Conservation (phyloP, 2,329 filamentous ascomycete species). For the Ophiostoma fasciatum region DNA sequence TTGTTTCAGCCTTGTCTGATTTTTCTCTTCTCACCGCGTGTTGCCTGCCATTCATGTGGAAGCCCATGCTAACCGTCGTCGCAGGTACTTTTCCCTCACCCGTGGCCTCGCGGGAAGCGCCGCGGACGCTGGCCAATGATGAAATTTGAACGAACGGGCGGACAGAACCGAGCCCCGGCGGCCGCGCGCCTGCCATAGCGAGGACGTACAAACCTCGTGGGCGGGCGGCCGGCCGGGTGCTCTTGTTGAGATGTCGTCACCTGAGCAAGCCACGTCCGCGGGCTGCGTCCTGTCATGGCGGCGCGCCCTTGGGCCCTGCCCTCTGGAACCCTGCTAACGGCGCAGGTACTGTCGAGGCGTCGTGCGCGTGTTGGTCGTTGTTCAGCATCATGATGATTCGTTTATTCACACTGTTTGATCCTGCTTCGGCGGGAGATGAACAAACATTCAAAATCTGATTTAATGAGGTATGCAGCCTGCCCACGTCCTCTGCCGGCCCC, state of each 20-base stretch:
- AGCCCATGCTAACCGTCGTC: constrained; percentile 9
- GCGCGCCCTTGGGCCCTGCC: too few relatives aligned
- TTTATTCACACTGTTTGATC: constrained; percentile 49
- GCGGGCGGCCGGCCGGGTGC: constrained; percentile 28
- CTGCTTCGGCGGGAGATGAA: constrained; percentile 34
- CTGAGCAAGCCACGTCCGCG: too few relatives aligned
- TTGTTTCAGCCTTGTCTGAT: constrained; percentile 58
- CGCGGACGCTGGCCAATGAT: constrained; percentile 29
- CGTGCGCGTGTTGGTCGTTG: too few relatives aligned
- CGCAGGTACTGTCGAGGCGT: not conserved
- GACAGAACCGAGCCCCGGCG: constrained; percentile 44
- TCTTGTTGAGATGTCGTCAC: constrained; percentile 54
- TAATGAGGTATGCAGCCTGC: constrained; percentile 24
- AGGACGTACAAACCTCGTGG: constrained; percentile 49
- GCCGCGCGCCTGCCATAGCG: constrained; percentile 33
- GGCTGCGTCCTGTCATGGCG: too few relatives aligned
- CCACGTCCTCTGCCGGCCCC: not conserved
- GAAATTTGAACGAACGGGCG: constrained; percentile 56
- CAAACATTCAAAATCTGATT: constrained; percentile 38
- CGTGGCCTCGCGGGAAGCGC: constrained; percentile 8
- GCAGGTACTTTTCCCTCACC: constrained; percentile 16
- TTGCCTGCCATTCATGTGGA: constrained; percentile 3
- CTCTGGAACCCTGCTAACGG: not conserved
- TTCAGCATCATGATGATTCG: constrained; percentile 33
- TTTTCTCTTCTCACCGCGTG: constrained; percentile 17